A percentile compares a stretch with the other conserved stretches of the same genome.
Conservation (phyloP, 441 rosid genomes). For the Gossypium davidsonii region DNA sequence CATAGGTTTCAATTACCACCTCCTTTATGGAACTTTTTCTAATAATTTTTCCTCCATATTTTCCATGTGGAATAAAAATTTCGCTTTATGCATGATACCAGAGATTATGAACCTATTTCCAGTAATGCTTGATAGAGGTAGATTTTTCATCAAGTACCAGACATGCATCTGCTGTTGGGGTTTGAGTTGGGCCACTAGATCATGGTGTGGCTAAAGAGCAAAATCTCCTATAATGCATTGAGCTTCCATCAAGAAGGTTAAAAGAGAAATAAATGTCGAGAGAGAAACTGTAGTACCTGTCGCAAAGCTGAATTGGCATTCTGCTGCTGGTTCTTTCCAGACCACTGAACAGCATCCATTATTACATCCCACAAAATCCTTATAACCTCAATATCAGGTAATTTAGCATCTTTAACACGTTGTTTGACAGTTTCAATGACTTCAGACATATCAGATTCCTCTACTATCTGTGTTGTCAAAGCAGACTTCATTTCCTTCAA, state of each 20-base stretch:
- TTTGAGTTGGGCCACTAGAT: background rate
- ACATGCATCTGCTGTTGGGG: background rate
- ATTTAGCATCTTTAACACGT: constrained; percentile 70
- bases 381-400: constrained; percentile 75
- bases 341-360: constrained; percentile 99
- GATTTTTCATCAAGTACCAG: background rate
- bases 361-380: constrained; percentile 89
- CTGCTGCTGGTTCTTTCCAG: constrained; percentile 99
- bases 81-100: background rate
- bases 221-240: background rate
- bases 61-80: background rate
- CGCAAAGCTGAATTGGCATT: constrained; percentile 84
- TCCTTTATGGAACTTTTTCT: background rate
- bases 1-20: background rate
- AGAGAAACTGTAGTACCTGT: constrained; percentile 44
- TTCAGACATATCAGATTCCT: constrained; percentile 71
- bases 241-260: background rate
- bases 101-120: background rate
- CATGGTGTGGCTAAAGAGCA: no score
- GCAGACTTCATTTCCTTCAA: constrained; percentile 84
- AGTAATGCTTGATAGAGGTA: background rate
- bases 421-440: constrained; percentile 84
- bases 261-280: background rate
- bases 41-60: background rate
- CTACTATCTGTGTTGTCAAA: constrained; percentile 74